These are phyloP conservation scores for Neltuma alba DNA, from an alignment of 306 rosid species.

Conservation along the genomic window DNA sequence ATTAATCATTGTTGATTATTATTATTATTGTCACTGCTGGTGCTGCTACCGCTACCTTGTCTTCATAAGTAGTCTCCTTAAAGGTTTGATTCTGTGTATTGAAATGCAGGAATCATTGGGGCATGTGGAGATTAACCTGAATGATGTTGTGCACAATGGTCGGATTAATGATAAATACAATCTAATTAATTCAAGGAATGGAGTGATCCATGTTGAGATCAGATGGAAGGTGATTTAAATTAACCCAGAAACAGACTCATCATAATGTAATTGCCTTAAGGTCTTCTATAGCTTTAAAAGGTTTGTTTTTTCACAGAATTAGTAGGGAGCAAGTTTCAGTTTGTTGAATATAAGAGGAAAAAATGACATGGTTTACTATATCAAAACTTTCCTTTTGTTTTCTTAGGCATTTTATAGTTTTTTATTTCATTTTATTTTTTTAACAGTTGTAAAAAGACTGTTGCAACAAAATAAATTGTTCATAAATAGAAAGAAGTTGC, in stretches of 20 bases:
- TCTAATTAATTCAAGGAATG: slow-evolving; percentile 77
- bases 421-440: not conserved
- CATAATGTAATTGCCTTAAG: not conserved
- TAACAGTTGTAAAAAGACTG: not conserved
- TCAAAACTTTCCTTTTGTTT: too few species aligned
- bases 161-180: slow-evolving; percentile 75
- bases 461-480: not conserved
- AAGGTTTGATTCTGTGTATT: not conserved
- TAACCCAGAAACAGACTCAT: not conserved
- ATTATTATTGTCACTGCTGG: not conserved
- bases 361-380: not conserved
- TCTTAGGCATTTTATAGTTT: not conserved
- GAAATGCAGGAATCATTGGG: slow-evolving; percentile 74
- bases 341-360: not conserved
- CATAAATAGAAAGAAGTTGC: not conserved
- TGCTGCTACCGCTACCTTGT: too few species aligned
- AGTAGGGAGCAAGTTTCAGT: not conserved
- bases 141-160: slow-evolving; percentile 77
- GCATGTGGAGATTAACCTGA: slow-evolving; percentile 73
- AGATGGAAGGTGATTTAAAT: slow-evolving; percentile 60
- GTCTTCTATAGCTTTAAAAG: not conserved
- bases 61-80: not conserved
- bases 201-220: slow-evolving; percentile 74
- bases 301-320: not conserved
- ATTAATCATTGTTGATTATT: not conserved